Evolutionary conservation across 192 early-diverging fungal genomes (phyloP).

Genomic region (Spinellus fusiger): DNA sequence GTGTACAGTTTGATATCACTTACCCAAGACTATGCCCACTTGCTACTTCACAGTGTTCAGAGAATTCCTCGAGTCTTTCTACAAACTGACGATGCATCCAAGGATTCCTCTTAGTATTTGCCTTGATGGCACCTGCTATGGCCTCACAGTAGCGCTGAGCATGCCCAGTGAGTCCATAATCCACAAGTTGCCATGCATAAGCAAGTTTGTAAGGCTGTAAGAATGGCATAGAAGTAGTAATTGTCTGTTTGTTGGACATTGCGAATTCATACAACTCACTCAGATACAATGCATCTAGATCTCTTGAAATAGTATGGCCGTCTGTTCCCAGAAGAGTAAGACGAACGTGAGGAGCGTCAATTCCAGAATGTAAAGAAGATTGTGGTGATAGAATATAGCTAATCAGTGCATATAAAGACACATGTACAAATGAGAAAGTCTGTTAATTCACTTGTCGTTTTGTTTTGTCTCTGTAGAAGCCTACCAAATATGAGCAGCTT

Average conservation of each 20-base stretch:
- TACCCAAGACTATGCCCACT: conserved; percentile 6
- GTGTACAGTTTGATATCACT: too few relatives aligned
- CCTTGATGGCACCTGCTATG: conserved; percentile 64
- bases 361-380: conserved; percentile 55
- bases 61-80: conserved; percentile 64
- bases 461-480: conserved; percentile 1
- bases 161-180: conserved; percentile 66
- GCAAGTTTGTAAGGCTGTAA: conserved; percentile 86
- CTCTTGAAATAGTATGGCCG: conserved; percentile 28
- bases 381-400: conserved; percentile 51
- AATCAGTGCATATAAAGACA: conserved; percentile 24
- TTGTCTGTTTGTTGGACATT: conserved; percentile 41
- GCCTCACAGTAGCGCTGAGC: conserved; percentile 76
- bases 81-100: conserved; percentile 60
- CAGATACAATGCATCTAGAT: conserved; percentile 55
- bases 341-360: conserved; percentile 54
- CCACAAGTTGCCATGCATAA: conserved; percentile 76
- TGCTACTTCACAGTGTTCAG: conserved; percentile 8
- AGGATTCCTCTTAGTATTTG: conserved; percentile 69
- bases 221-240: conserved; percentile 82
- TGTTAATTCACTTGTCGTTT: too few relatives aligned
- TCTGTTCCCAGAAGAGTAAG: conserved; percentile 60
- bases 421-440: too few relatives aligned
- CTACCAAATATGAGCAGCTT: conserved; percentile 81
- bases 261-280: conserved; percentile 86